A percentile compares a stretch with the other conserved stretches of the same genome.
phyloP scores from a whole-genome alignment of 2,329 filamentous ascomycete genomes.

The Cercospora brassicicola region DNA sequence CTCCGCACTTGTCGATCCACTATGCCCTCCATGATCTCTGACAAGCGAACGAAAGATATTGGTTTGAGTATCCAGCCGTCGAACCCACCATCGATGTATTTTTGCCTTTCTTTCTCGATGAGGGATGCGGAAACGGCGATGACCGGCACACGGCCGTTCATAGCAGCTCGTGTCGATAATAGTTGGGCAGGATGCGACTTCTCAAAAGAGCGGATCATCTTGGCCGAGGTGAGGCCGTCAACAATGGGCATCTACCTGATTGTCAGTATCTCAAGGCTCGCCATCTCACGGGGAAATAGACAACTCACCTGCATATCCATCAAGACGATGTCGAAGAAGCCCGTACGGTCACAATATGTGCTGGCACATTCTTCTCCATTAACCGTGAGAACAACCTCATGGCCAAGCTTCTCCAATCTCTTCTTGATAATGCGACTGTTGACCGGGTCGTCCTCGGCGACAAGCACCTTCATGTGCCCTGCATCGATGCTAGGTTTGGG shows the following conservation, averaged over 20 bases:
- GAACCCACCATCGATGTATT: slow-evolving; percentile 76
- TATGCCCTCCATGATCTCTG: slow-evolving; percentile 68
- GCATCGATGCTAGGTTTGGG: slow-evolving; percentile 22
- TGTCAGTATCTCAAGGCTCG: slow-evolving; percentile 20
- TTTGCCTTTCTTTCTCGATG: slow-evolving; percentile 65
- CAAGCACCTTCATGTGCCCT: slow-evolving; percentile 63
- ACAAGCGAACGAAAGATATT: slow-evolving; percentile 75
- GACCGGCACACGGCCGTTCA: slow-evolving; percentile 71
- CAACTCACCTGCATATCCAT: slow-evolving; percentile 85
- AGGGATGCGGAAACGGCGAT: slow-evolving; percentile 86
- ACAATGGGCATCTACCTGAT: slow-evolving; percentile 79
- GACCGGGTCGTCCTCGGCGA: slow-evolving; percentile 86
- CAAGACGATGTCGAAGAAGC: slow-evolving; percentile 72
- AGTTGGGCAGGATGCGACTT: slow-evolving; percentile 51
- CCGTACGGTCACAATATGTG: slow-evolving; percentile 64
- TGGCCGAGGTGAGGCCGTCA: slow-evolving; percentile 77
- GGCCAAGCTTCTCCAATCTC: slow-evolving; percentile 72
- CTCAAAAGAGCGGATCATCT: slow-evolving; percentile 77
- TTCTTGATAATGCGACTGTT: slow-evolving; percentile 82
- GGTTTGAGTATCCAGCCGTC: slow-evolving; percentile 91
- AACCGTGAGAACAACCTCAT: slow-evolving; percentile 68
- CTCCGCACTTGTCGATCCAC: slow-evolving; percentile 59
- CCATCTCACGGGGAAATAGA: too few relatives aligned
- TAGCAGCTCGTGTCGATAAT: slow-evolving; percentile 59
- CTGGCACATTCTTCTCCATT: slow-evolving; percentile 84